phyloP scores from a whole-genome alignment of 2,329 filamentous ascomycete species.

The Hypoxylon rubiginosum region DNA sequence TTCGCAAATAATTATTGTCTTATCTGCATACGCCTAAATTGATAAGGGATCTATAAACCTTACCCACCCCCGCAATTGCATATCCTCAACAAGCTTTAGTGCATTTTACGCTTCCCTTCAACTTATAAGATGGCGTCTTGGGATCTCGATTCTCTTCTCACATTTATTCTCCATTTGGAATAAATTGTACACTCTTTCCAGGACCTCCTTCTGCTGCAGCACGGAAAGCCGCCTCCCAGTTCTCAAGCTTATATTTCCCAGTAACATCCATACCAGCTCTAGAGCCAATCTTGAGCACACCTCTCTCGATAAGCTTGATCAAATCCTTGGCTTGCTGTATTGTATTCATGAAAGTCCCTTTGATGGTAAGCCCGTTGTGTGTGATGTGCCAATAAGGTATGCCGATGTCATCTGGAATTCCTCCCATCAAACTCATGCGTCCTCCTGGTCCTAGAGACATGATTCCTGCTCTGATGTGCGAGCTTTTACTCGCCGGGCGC shows the following conservation, averaged over 20 bases:
- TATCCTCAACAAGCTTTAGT: not conserved
- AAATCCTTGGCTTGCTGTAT: conserved; percentile 53
- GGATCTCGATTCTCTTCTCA: not conserved
- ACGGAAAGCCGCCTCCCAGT: conserved; percentile 38
- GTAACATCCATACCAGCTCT: conserved; percentile 30
- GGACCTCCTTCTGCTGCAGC: conserved; percentile 35
- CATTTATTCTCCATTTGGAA: conserved; percentile 30
- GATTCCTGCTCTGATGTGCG: conserved; percentile 55
- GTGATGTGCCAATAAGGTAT: conserved; percentile 52
- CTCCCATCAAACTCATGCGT: conserved; percentile 49
- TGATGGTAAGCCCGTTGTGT: conserved; percentile 52
- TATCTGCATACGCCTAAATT: not conserved
- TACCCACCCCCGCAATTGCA: not conserved
- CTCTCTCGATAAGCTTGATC: conserved; percentile 56
- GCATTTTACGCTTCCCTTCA: not conserved
- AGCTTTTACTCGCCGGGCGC: conserved; percentile 51
- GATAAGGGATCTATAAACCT: not conserved
- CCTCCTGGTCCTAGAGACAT: conserved; percentile 51
- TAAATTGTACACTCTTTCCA: conserved; percentile 38
- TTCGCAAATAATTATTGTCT: not conserved
- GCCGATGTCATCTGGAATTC: conserved; percentile 43
- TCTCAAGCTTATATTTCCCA: conserved; percentile 35
- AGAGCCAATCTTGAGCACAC: conserved; percentile 36
- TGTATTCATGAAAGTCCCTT: conserved; percentile 60
- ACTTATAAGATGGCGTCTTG: not conserved